Evolutionary conservation across 306 rosid genomes (phyloP), one percentile per base, ranked within the genome.

Genomic region (Rosa persica): DNA sequence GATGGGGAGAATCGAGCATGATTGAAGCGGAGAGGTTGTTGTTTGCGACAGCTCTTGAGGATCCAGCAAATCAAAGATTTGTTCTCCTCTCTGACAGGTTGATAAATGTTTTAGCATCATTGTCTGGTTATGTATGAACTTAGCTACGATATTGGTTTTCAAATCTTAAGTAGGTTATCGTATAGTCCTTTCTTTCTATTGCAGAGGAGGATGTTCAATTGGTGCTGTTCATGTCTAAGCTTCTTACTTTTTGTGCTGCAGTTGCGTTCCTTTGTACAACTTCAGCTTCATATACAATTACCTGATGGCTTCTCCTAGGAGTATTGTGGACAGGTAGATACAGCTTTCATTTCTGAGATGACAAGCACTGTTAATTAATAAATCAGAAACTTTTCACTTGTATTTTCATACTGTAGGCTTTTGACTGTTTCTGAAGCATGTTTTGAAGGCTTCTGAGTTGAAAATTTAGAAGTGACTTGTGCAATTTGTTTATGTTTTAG

Each of bases 241-340:
- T 83, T 78, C 66, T 34, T 83, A 25, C 80, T 85, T 85, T 79
- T 54, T 70, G 65, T 81, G 69, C 40, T 79, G 96, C 94, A 95
- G 99, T 84, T 95, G 99, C 74, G 97, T 93, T 89, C 99, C 98
- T 55, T 80, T 95, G 67, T 93, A 95, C 91, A 93, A 95, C 91
- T 95, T 95, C 84, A 80, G 92, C 87, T 90, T 84, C 42, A 79
- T 90, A 79, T 95, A 95, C 89, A 85, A 79, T 82, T 95, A 93
- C 68, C 51, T 91, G 89, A 95, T 93, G 92, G 85, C 81, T 81
- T 93, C 99, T 79, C 88, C 89, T 23, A 89, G 80, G 89, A 95
- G 99, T 81, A 93, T 91, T 49, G 97, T 93, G 85, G 99, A 95
- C 99, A 95, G 98, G 99, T 95, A 88, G 90, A 87, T 87, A 91